Evolutionary conservation across 2,329 filamentous ascomycete genomes (phyloP), one percentile per base, ranked within the genome.

Genomic region (Diplocarpon mali): DNA sequence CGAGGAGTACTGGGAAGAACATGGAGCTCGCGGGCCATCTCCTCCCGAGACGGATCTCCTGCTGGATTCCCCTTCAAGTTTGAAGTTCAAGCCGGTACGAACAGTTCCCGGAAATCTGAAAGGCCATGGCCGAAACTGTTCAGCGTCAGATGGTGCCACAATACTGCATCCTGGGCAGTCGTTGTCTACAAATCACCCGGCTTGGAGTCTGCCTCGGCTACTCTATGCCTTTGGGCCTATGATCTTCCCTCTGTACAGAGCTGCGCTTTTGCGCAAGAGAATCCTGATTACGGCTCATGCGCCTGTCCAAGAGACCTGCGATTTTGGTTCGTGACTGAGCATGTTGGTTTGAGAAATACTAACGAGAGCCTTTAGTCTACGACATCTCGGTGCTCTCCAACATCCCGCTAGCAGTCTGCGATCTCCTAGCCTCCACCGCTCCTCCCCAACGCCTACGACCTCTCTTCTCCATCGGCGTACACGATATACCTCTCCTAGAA

Each of bases 321-420:
- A 95, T 64, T 94, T 89, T 71, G 88, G 89, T 95, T 70, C 32
- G 66, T 17, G 10, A 42, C 16, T 27, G 5, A 14, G 11, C 30
- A 32, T 14, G 5, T 14, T 3, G 11, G 9, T 14, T 5, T 14
- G 11, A 9, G 5, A 32, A 5, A 15, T 28, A 31, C 45, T 52
- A 43, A 53, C 42, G 24, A 32, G 38, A 24, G 15, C 5, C 44
- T 13, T n/a, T 38, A 90, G 92, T 96, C 50, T 98, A 96, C 66
- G 80, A 92, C 62, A 76, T 96, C 41, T 95, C 90, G n/a, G 75
- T 96, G 43, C 71, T 98, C 29, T 88, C 89, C 36, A 94, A 88
- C 55, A 82, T 96, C 35, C 88, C 92, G 24, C 72, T 81, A 31
- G 78, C 83, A 27, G 74, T 88, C 35, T 71, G 75, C 46, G 78